Percentiles rank a stretch among this genome's conserved stretches.
These are phyloP conservation scores for Penicillium italicum DNA, from an alignment of 2,329 filamentous ascomycete species.

Conservation along the genomic window DNA sequence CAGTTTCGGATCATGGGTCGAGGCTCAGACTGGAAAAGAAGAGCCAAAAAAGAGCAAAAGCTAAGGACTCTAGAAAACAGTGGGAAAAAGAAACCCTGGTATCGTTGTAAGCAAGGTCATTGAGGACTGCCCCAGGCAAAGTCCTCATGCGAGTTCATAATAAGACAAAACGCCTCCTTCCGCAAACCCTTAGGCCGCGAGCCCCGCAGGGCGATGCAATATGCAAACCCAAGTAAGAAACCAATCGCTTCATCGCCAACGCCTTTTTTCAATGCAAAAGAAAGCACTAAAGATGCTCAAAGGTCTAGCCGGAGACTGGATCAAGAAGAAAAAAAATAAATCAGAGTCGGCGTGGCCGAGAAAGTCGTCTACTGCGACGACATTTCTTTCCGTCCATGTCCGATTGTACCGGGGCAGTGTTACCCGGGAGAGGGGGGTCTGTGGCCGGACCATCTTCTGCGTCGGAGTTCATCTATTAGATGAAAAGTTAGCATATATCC, in stretches of 20 bases:
- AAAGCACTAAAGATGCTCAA: conserved; percentile 19
- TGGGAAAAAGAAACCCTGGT: background rate
- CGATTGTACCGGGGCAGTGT: conserved; percentile 8
- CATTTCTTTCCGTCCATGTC: conserved; percentile 6
- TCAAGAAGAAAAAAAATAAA: conserved; percentile 9
- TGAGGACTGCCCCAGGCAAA: conserved; percentile 21
- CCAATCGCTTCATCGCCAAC: conserved; percentile 18
- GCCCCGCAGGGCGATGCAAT: conserved; percentile 15
- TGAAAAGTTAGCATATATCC: background rate
- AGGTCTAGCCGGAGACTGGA: conserved; percentile 6
- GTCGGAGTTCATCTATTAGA: conserved; percentile 17
- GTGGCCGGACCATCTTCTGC: conserved; percentile 15
- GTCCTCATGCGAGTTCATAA: conserved; percentile 16
- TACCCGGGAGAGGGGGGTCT: background rate
- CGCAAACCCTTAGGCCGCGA: conserved; percentile 4
- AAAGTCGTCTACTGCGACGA: conserved; percentile 22
- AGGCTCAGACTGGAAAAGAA: background rate
- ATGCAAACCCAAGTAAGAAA: conserved; percentile 5
- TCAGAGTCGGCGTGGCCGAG: conserved; percentile 15
- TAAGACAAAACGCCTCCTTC: conserved; percentile 17
- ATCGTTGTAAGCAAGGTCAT: conserved; percentile 14
- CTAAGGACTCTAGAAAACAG: background rate
- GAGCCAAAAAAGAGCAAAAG: background rate
- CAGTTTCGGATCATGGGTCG: background rate
- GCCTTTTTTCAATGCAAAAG: conserved; percentile 21